A percentile compares a stretch with the other conserved stretches of the same genome.
Conservation (phyloP, 2,329 filamentous ascomycete genomes). For the Pleurostoma richardsiae region DNA sequence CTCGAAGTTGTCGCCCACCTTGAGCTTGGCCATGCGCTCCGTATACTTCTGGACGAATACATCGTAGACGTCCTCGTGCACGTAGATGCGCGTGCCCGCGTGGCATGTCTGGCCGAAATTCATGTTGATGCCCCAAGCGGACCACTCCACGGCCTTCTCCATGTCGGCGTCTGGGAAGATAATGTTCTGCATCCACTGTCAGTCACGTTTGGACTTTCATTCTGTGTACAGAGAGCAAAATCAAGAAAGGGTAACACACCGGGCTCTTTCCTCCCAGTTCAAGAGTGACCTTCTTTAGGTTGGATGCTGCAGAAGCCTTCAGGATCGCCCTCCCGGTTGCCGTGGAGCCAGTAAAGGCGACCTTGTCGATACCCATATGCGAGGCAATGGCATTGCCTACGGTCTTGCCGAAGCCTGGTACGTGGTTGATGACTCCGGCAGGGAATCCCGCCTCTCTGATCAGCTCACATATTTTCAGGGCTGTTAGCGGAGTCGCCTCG, state of each 20-base stretch:
- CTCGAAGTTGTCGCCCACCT: slow-evolving; percentile 66
- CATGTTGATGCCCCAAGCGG: slow-evolving; percentile 45
- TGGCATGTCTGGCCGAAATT: slow-evolving; percentile 64
- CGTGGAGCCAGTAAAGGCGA: slow-evolving; percentile 76
- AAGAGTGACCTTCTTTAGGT: slow-evolving; percentile 60
- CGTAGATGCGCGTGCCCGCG: slow-evolving; percentile 58
- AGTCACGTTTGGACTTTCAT: no score
- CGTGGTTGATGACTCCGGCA: slow-evolving; percentile 70
- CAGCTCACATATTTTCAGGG: slow-evolving; percentile 60
- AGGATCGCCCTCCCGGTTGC: slow-evolving; percentile 62
- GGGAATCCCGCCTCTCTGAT: slow-evolving; percentile 73
- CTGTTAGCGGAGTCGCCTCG: slow-evolving; percentile 62
- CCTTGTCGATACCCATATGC: slow-evolving; percentile 67
- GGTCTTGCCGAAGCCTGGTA: slow-evolving; percentile 65
- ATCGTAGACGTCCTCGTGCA: slow-evolving; percentile 56
- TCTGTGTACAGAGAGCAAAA: no score
- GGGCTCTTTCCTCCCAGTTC: slow-evolving; percentile 66
- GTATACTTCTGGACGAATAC: slow-evolving; percentile 61
- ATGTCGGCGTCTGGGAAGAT: slow-evolving; percentile 63
- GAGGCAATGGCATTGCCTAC: slow-evolving; percentile 64
- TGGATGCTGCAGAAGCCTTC: slow-evolving; percentile 69
- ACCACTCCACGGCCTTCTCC: slow-evolving; percentile 61
- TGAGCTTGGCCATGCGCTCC: slow-evolving; percentile 49
- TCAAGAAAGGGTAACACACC: no score
- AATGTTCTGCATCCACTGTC: slow-evolving; percentile 28